Evolutionary conservation across 306 rosid genomes (phyloP).

Genomic region (Spatholobus suberectus): DNA sequence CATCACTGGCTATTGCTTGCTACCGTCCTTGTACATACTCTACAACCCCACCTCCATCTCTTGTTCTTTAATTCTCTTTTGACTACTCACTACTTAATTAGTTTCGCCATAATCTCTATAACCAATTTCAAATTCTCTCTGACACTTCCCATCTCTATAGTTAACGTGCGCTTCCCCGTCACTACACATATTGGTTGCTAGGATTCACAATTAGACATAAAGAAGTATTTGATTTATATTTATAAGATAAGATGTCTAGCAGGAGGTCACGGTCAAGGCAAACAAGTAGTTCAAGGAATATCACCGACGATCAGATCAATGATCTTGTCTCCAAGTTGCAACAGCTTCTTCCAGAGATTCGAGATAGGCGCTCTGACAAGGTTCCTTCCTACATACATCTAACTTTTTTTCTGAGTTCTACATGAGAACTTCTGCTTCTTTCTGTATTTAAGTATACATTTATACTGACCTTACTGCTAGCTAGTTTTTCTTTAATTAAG

Average conservation of each 20-base stretch:
- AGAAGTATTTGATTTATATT: background rate
- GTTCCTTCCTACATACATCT: conserved; percentile 40
- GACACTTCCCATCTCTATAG: background rate
- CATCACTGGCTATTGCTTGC: conserved; percentile 13
- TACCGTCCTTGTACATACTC: background rate
- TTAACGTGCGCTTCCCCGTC: no score
- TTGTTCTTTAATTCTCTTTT: background rate
- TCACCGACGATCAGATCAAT: conserved; percentile 93
- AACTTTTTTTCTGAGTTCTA: background rate
- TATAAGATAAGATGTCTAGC: conserved; percentile 39
- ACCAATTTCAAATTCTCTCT: conserved; percentile 6
- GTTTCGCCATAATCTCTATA: background rate
- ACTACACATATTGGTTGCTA: background rate
- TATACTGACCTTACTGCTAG: background rate
- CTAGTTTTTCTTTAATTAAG: background rate
- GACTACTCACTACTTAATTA: background rate
- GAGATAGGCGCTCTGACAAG: conserved; percentile 80
- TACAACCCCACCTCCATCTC: background rate
- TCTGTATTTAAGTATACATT: background rate
- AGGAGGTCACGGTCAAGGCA: conserved; percentile 75
- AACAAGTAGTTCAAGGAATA: conserved; percentile 70
- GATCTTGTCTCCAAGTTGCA: conserved; percentile 96
- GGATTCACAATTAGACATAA: background rate
- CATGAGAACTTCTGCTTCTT: background rate
- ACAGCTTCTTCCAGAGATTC: conserved; percentile 97